A percentile compares a stretch with the other conserved stretches of the same genome.
phyloP scores from a whole-genome alignment of 768 basidiomycete genomes.

The Suillus subaureus region DNA sequence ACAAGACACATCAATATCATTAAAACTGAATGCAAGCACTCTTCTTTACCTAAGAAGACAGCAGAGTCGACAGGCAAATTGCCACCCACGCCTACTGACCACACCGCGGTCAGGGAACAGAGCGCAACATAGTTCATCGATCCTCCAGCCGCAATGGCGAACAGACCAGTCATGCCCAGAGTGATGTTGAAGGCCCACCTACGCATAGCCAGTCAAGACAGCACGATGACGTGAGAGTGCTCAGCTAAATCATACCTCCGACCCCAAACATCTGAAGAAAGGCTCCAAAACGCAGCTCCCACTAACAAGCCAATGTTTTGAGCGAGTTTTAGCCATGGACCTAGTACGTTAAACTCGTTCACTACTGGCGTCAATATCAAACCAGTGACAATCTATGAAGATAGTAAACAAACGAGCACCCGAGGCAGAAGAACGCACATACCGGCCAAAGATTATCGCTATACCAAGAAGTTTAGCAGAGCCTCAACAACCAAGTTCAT shows the following conservation, averaged over 20 bases:
- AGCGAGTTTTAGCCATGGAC: slow-evolving; percentile 66
- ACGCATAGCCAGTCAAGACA: slow-evolving; percentile 14
- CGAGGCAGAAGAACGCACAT: slow-evolving; percentile 22
- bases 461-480: neutral
- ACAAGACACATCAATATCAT: neutral
- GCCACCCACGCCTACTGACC: slow-evolving; percentile 73
- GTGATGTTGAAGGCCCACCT: slow-evolving; percentile 75
- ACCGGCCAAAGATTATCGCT: slow-evolving; percentile 80
- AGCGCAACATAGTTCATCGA: slow-evolving; percentile 55
- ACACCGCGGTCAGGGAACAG: slow-evolving; percentile 53
- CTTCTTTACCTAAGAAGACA: slow-evolving; percentile 65
- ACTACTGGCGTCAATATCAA: slow-evolving; percentile 65
- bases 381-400: slow-evolving; percentile 57
- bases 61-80: slow-evolving; percentile 78
- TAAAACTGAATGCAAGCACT: neutral
- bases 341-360: slow-evolving; percentile 63
- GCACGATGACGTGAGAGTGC: neutral
- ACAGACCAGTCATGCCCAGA: slow-evolving; percentile 64
- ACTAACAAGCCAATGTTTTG: slow-evolving; percentile 74
- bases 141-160: slow-evolving; percentile 64
- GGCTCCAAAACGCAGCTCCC: slow-evolving; percentile 70
- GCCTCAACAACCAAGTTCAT: neutral
- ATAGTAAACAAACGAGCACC: neutral
- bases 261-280: slow-evolving; percentile 73
- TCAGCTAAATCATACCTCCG: slow-evolving; percentile 44